Evolutionary conservation across 2,329 filamentous ascomycete genomes (phyloP), one percentile per base, ranked within the genome.

Genomic region (Alternaria atra): DNA sequence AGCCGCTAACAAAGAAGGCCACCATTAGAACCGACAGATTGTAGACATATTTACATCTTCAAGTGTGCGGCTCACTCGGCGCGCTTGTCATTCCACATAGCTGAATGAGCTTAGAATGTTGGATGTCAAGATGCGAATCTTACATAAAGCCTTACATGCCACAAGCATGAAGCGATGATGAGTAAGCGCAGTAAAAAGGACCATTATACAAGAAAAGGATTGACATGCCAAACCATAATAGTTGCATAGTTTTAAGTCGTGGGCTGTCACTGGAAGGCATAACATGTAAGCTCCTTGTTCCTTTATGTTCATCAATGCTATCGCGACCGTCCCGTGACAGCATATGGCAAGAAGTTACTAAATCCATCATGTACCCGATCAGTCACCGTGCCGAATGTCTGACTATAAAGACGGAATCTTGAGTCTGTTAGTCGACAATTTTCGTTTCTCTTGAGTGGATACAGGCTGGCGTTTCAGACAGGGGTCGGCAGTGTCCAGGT

Each of bases 161-260:
- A 47, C 10, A 12, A 2, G 29, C 12, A 23, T 8, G 17, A 29
- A 6, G 27, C 0, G 0, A 23, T 2, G 42, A 37, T 37, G 34
- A 32, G 1, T 29, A 3, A 29, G 4, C 9, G 3, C 27, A 10
- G n/a, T 44, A 2, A 1, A 2, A 17, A 44, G 1, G 13, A 0
- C 27, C 27, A 15, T 20, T 20, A 15, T 15, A 27, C 23, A 15
- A 7, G 42, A 29, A n/a, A 44, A 25, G 2, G 27, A 10, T 44
- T 0, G 23, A 44, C 13, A 44, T 44, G 23, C 12, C 5, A n/a
- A 44, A n/a, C 42, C 42, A 32, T 10, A 9, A 32, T 9, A 32
- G 6, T 10, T 32, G 30, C 8, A 32, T 8, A 10, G 7, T 10
- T 3, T 32, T 10, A 10, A 32, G 30, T 6, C 10, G 30, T 32